Base-by-base conservation (phyloP, 495 filamentous ascomycete species). In the Geoglossum glabrum region DNA sequence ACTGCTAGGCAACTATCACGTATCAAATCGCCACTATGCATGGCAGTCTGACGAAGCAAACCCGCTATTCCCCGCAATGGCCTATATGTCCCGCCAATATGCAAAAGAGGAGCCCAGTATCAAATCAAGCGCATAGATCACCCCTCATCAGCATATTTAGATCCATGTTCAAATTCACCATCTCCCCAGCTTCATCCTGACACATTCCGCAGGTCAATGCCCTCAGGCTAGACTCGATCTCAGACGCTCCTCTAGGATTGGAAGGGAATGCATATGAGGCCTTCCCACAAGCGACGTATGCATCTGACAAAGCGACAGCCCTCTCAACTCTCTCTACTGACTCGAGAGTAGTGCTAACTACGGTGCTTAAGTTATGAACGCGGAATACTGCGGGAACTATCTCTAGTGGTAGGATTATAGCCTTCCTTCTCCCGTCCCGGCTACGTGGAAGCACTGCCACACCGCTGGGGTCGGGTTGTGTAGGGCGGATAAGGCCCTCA, bases 351-450 rank as follows among this genome's bases (percentile, higher is more conserved):
- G 17, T 31, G 2, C 19, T 52, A 13, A 31, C 17, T 17, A 52
- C 25, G 11, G 28, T 27, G 25, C 28, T 31, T 2, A 52, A 6
- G 28, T 30, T 30, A 15, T 56, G 54, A 1, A 56, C 27, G 3
- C 23, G 28, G 31, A 21, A 38, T 30, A 11, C 8, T 3, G 15
- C 23, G 4, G 56, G 43, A 1, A 49, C 40, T 1, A 19, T 45
- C 30, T 58, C 56, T 17, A 58, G 40, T 1, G 56, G 56, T n/a
- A 58, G n/a, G 40, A 15, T 55, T n/a, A 45, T 46, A 10, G 56
- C 54, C 45, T 54, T 58, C 38, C 26, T 15, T 58, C 56, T 58
- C 23, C 40, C 23, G 33, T 17, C 6, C 2, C 40, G 4, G 2
- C 45, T 38, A 1, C n/a, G 27, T n/a, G 25, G 33, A 38, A 11